phyloP scores from a whole-genome alignment of 352 stramenopile species.

The Aphanomyces invadans region DNA sequence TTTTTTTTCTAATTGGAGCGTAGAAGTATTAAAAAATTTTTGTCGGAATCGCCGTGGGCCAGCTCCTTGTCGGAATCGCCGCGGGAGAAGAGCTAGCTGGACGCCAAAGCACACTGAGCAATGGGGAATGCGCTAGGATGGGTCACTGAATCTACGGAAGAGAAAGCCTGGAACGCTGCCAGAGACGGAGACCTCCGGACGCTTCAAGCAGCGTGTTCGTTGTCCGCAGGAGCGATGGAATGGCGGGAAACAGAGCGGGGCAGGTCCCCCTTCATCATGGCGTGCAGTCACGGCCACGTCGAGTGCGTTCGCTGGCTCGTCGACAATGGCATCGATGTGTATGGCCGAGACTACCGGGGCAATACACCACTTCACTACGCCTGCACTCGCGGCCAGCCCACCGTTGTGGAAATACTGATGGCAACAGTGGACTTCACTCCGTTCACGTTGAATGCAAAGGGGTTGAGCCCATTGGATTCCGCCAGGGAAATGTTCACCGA shows the following conservation, averaged over 20 bases:
- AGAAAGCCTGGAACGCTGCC: not conserved
- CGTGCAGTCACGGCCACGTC: conserved; percentile 26
- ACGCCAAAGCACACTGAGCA: not conserved
- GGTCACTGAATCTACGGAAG: not conserved
- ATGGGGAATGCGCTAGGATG: not conserved
- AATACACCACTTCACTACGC: conserved; percentile 36
- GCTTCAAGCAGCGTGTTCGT: conserved; percentile 24
- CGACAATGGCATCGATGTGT: conserved; percentile 27
- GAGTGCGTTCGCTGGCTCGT: conserved; percentile 27
- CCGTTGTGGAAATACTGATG: conserved; percentile 27
- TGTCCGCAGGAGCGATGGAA: conserved; percentile 26
- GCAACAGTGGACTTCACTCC: conserved; percentile 23
- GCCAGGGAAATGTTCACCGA: conserved; percentile 2
- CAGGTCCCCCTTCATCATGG: conserved; percentile 29
- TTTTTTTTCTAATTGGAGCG: no score
- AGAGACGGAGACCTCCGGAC: conserved; percentile 3
- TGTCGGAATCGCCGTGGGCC: no score
- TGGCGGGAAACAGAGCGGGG: conserved; percentile 31
- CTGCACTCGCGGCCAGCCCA: conserved; percentile 24
- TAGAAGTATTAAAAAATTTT: conserved; percentile 6
- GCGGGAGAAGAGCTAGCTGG: not conserved
- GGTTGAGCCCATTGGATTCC: conserved; percentile 30
- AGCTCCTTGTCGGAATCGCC: no score
- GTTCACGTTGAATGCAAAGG: conserved; percentile 30
- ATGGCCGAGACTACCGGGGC: conserved; percentile 32